A percentile compares a stretch with the other conserved stretches of the same genome.
These are phyloP conservation scores for Voacanga thouarsii DNA, from an alignment of 257 asterid genomes.

Conservation along the genomic window DNA sequence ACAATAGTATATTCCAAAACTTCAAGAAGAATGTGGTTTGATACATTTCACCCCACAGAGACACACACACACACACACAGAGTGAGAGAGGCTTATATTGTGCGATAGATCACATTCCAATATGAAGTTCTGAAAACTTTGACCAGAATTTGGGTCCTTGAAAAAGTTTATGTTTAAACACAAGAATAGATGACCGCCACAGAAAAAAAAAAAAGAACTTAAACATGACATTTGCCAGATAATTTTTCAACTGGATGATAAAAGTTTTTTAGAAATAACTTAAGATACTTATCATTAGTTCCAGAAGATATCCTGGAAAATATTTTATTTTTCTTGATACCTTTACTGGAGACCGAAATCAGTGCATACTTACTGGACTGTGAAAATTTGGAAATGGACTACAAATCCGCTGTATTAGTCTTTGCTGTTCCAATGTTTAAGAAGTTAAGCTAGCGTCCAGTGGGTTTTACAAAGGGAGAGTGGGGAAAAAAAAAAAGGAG, in stretches of 20 bases:
- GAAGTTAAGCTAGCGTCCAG: neutral
- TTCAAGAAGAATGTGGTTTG: neutral
- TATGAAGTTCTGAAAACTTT: too few relatives aligned
- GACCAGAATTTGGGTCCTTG: neutral
- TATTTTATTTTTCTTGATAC: neutral
- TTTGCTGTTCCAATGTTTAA: neutral
- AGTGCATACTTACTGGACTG: neutral
- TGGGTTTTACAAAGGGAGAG: neutral
- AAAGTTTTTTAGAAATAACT: neutral
- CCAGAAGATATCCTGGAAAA: neutral
- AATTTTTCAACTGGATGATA: neutral
- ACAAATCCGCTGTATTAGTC: neutral
- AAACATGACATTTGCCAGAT: neutral
- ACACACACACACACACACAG: too few relatives aligned
- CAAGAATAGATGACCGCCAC: neutral
- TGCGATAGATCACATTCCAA: neutral
- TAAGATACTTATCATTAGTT: neutral
- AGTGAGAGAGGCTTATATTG: neutral
- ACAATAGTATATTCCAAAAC: neutral
- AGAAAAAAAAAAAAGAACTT: neutral
- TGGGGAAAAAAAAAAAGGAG: neutral
- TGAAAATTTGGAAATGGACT: neutral
- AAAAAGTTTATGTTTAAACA: neutral
- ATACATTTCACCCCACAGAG: too few relatives aligned
- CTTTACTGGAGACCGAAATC: neutral